Evolutionary conservation across 441 rosid species (phyloP).

Genomic region (Syzygium syzygioides): DNA sequence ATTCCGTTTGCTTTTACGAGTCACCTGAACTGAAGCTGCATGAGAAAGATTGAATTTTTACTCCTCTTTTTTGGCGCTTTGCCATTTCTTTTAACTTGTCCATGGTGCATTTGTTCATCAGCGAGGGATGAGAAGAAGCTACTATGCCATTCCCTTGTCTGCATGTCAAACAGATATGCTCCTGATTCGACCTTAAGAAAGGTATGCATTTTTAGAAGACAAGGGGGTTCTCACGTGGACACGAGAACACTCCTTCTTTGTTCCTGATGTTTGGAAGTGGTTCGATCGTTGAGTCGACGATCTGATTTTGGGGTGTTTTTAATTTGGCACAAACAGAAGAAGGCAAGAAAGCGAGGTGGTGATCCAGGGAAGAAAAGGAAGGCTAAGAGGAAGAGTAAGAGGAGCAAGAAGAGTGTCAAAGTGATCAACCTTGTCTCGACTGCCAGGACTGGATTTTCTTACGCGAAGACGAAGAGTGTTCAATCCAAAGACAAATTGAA

Average conservation of each 20-base stretch:
- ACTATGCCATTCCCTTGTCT: conserved; percentile 7
- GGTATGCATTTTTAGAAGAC: not conserved
- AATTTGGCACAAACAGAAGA: conserved; percentile 1
- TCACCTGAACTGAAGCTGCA: not conserved
- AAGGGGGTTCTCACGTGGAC: not conserved
- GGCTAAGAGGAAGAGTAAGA: conserved; percentile 17
- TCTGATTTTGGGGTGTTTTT: not conserved
- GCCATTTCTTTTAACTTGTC: not conserved
- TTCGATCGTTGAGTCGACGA: not conserved
- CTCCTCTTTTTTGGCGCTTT: not conserved
- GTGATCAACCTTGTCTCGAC: not conserved
- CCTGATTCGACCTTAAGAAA: conserved; percentile 24
- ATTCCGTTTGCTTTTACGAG: not conserved
- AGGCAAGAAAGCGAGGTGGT: conserved; percentile 21
- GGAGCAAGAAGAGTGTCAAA: not conserved
- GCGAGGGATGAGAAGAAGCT: not conserved
- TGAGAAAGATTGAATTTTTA: not conserved
- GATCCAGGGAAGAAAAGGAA: conserved; percentile 18
- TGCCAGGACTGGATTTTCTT: not conserved
- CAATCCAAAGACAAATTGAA: not conserved
- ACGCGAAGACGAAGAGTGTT: not conserved
- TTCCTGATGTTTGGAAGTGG: not conserved
- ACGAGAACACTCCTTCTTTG: not conserved
- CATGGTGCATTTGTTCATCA: conserved; percentile 2
- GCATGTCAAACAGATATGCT: conserved; percentile 29